These are phyloP conservation scores for Truncatella angustata DNA, from an alignment of 2,329 filamentous ascomycete species.

Conservation along the genomic window DNA sequence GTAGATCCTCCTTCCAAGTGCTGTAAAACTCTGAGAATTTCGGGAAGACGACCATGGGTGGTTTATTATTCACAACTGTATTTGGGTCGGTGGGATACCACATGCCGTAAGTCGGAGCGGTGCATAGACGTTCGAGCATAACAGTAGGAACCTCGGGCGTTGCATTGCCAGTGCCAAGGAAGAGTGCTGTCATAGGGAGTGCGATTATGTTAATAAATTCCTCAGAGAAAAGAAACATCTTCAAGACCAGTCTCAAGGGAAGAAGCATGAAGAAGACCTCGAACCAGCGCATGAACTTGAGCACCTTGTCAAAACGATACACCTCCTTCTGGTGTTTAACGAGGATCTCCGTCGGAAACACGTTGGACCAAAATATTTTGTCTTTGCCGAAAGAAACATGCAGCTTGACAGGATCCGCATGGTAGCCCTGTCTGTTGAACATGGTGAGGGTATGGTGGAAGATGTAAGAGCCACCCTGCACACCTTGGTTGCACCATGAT, in stretches of 20 bases:
- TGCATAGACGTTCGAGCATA: slow-evolving; percentile 33
- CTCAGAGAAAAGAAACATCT: slow-evolving; percentile 29
- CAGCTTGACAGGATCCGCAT: slow-evolving; percentile 52
- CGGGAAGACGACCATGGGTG: slow-evolving; percentile 59
- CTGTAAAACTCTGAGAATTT: slow-evolving; percentile 55
- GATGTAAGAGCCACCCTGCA: slow-evolving; percentile 57
- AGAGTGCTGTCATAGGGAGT: slow-evolving; percentile 35
- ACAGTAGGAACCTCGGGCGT: slow-evolving; percentile 31
- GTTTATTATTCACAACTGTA: slow-evolving; percentile 40
- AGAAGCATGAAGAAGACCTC: slow-evolving; percentile 53
- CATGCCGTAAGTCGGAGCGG: slow-evolving; percentile 54
- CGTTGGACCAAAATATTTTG: slow-evolving; percentile 56
- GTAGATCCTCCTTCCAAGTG: slow-evolving; percentile 48
- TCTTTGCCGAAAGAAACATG: slow-evolving; percentile 57
- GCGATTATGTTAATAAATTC: slow-evolving; percentile 29
- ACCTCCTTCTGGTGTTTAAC: slow-evolving; percentile 50
- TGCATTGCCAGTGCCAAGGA: slow-evolving; percentile 31
- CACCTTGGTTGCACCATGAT: slow-evolving; percentile 62
- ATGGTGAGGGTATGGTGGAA: slow-evolving; percentile 60
- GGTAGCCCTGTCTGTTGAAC: slow-evolving; percentile 54
- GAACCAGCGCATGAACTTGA: slow-evolving; percentile 50
- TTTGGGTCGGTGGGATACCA: slow-evolving; percentile 45
- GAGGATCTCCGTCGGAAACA: slow-evolving; percentile 51
- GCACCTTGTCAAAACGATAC: slow-evolving; percentile 43
- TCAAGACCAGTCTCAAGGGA: slow-evolving; percentile 33